Conservation (phyloP, 31 red algal species). For the Pterothamnion heteromorphum region DNA sequence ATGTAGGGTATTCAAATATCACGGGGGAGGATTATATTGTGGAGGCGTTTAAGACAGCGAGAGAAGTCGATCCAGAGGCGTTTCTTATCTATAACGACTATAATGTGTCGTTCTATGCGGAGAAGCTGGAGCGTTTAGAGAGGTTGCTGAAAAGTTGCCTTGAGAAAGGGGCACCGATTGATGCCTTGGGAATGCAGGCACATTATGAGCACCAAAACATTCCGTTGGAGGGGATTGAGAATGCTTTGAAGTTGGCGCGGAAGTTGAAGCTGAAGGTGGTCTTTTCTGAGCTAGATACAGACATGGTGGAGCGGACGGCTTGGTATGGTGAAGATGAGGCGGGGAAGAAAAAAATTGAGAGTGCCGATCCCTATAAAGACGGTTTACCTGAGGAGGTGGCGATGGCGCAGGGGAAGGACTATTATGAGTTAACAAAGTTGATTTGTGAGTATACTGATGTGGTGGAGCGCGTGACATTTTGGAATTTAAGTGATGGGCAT, state of each 20-base stretch:
- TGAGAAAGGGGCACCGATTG: neutral
- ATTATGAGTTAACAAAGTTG: neutral
- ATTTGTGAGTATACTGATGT: neutral
- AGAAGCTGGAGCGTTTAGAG: no score
- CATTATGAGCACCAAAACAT: neutral
- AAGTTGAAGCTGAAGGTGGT: conserved; percentile 3
- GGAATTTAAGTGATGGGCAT: neutral
- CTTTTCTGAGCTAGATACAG: neutral
- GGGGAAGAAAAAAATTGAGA: neutral
- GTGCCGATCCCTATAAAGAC: neutral
- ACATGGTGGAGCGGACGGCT: neutral
- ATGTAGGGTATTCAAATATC: neutral
- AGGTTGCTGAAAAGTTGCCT: no score
- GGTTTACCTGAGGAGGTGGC: neutral
- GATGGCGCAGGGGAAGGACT: neutral
- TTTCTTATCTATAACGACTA: neutral
- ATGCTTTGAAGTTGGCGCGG: neutral
- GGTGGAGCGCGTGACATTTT: neutral
- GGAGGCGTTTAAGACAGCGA: neutral
- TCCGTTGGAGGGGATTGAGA: neutral
- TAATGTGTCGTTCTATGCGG: no score
- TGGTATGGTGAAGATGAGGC: neutral
- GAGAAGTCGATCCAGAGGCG: neutral
- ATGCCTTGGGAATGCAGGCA: neutral
- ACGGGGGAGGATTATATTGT: neutral